Conservation (phyloP, 495 filamentous ascomycete species). For the Platismatia glauca region DNA sequence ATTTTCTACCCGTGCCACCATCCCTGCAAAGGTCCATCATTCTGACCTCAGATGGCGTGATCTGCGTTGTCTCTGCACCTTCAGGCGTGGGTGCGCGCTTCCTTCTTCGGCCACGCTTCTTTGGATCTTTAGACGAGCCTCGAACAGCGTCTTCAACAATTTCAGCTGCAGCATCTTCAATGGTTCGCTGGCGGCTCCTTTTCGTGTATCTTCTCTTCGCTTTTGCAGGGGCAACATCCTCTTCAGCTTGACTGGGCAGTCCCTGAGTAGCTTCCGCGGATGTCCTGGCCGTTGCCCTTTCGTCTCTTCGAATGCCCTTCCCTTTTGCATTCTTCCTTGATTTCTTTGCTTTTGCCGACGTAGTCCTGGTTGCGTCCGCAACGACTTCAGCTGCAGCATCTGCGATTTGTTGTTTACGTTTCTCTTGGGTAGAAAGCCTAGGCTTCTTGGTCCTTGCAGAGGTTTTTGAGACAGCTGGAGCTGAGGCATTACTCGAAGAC, state of each 20-base stretch:
- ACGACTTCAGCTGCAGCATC: slow-evolving; percentile 21
- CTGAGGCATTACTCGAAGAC: neutral
- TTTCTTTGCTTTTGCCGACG: slow-evolving; percentile 22
- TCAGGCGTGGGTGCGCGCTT: slow-evolving; percentile 61
- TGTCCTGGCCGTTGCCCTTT: neutral
- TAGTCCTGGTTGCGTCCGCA: slow-evolving; percentile 14
- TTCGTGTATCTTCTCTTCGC: slow-evolving; percentile 20
- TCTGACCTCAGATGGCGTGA: slow-evolving; percentile 58
- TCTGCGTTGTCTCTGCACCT: slow-evolving; percentile 61
- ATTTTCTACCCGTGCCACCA: slow-evolving; percentile 67
- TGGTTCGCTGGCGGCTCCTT: slow-evolving; percentile 5
- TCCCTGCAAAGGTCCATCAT: slow-evolving; percentile 81
- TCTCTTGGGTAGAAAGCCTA: slow-evolving; percentile 17
- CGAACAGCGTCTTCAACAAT: slow-evolving; percentile 22
- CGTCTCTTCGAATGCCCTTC: slow-evolving; percentile 2
- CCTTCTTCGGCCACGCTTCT: slow-evolving; percentile 25
- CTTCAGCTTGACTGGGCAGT: neutral
- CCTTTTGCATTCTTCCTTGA: slow-evolving; percentile 26
- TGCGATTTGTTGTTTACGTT: slow-evolving; percentile 11
- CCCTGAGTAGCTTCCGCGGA: neutral
- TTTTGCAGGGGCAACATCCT: neutral
- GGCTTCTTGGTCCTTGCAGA: slow-evolving; percentile 15
- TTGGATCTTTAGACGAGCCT: slow-evolving; percentile 13
- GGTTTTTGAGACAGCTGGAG: slow-evolving; percentile 15
- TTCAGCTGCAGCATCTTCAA: slow-evolving; percentile 20